A percentile compares a stretch with the other conserved stretches of the same genome.
These are phyloP conservation scores for Spathaspora arborariae DNA, from an alignment of 805 yeast species.

Conservation along the genomic window DNA sequence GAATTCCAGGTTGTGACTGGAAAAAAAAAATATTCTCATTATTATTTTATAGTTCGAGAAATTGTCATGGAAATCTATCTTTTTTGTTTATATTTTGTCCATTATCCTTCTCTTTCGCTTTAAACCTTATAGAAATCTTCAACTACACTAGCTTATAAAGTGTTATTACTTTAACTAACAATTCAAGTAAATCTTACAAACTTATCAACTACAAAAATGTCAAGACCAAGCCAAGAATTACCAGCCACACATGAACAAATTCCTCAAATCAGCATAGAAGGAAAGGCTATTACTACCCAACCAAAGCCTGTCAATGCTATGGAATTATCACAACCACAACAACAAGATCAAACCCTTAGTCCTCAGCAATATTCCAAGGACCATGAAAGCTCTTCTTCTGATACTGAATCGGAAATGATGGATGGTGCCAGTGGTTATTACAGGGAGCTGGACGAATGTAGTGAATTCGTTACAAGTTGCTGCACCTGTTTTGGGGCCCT, in stretches of 20 bases:
- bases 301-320: constrained; percentile 4
- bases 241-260: background rate
- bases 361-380: constrained; percentile 1
- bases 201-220: background rate
- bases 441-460: constrained; percentile 35
- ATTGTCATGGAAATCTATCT: background rate
- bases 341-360: background rate
- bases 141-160: background rate
- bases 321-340: constrained; percentile 1
- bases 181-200: background rate
- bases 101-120: background rate
- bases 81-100: background rate
- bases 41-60: background rate
- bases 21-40: background rate
- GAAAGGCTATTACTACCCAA: background rate
- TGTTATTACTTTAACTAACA: background rate
- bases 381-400: constrained; percentile 1
- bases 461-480: constrained; percentile 38
- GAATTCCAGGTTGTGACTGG: background rate
- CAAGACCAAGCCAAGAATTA: background rate
- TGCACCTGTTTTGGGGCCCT: constrained; percentile 38
- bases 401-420: constrained; percentile 4
- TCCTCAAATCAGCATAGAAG: background rate
- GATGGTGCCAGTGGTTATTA: constrained; percentile 32
- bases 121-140: background rate